These are phyloP conservation scores for Aureobasidium sp. DNA, from an alignment of 2,329 filamentous ascomycete genomes.

Conservation along the genomic window DNA sequence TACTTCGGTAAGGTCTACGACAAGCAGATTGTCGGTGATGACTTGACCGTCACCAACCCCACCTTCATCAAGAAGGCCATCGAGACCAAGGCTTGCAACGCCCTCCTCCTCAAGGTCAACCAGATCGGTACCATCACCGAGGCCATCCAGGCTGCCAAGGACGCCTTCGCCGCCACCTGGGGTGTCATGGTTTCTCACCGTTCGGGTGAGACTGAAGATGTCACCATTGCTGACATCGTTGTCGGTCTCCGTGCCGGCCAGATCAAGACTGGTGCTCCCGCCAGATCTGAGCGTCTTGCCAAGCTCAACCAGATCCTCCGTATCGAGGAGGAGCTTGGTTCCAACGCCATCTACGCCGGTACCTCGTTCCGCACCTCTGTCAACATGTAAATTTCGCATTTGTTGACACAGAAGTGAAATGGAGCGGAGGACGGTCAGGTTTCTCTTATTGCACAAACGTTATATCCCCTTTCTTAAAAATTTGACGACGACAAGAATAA, in stretches of 20 bases:
- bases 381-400: constrained; percentile 58
- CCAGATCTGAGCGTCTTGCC: constrained; percentile 93
- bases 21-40: constrained; percentile 97
- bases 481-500: constrained; percentile 11
- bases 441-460: constrained; percentile 2
- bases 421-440: neutral
- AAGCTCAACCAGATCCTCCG: constrained; percentile 99
- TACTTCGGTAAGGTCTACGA: constrained; percentile 99
- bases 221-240: constrained; percentile 96
- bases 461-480: constrained; percentile 10
- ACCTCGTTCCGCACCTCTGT: constrained; percentile 85
- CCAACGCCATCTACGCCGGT: constrained; percentile 80
- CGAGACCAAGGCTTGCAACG: constrained; percentile 97
- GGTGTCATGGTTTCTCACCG: constrained; percentile 99
- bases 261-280: constrained; percentile 98
- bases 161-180: constrained; percentile 92
- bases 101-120: constrained; percentile 98
- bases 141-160: constrained; percentile 98
- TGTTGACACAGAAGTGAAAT: neutral
- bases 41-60: constrained; percentile 98
- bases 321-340: constrained; percentile 97
- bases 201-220: constrained; percentile 98
- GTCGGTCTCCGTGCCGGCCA: constrained; percentile 94
- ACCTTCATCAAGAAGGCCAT: constrained; percentile 62
- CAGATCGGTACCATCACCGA: constrained; percentile 98